Evolutionary conservation across 768 basidiomycete genomes (phyloP).

Genomic region (Russula olivacea): DNA sequence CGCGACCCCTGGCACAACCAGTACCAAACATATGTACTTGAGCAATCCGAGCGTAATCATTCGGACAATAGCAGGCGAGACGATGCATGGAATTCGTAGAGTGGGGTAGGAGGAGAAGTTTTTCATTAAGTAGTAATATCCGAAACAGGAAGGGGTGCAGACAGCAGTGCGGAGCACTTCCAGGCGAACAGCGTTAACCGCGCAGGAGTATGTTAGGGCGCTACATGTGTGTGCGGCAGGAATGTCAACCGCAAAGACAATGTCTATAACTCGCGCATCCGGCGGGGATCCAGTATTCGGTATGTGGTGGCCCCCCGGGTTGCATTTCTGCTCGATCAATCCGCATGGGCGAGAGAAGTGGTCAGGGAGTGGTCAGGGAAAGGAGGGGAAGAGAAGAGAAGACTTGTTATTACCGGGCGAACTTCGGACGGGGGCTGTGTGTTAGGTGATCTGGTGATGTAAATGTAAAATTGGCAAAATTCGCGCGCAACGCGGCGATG

Average conservation of each 20-base stretch:
- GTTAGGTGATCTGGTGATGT: neutral
- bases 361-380: too few relatives aligned
- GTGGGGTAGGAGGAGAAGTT: neutral
- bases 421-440: neutral
- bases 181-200: conserved; percentile 9
- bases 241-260: neutral
- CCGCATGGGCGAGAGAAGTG: neutral
- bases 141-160: neutral
- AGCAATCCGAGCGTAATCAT: neutral
- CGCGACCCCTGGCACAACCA: too few relatives aligned
- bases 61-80: neutral
- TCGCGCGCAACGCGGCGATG: conserved; percentile 10
- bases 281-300: neutral
- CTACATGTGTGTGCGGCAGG: neutral
- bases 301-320: neutral
- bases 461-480: conserved; percentile 7
- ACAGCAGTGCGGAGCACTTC: neutral
- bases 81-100: neutral
- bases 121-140: neutral
- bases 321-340: conserved; percentile 10
- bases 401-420: neutral
- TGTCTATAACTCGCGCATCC: neutral
- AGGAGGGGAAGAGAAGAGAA: neutral
- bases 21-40: too few relatives aligned
- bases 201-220: neutral